Evolutionary conservation across 2,329 filamentous ascomycete species (phyloP).

Genomic region (Microdochium nivale): DNA sequence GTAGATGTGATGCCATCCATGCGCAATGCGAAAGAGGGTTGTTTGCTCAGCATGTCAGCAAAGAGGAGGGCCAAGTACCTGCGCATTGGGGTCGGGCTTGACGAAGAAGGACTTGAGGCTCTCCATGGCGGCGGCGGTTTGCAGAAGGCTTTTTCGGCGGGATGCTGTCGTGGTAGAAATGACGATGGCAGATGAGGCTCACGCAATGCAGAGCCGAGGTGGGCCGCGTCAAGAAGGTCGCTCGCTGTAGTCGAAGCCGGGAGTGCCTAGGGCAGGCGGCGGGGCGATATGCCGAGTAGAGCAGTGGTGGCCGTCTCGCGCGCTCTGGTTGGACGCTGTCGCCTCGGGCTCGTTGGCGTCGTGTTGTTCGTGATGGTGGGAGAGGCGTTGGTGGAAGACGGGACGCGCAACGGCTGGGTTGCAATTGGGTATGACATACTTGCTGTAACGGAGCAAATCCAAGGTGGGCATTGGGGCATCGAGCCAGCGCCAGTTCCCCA

Average conservation of each 20-base stretch:
- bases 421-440: background rate
- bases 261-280: too few relatives aligned
- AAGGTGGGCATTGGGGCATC: background rate
- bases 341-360: background rate
- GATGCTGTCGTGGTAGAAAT: background rate
- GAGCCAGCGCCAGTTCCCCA: background rate
- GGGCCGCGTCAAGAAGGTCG: too few relatives aligned
- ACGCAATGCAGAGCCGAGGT: too few relatives aligned
- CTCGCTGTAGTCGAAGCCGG: too few relatives aligned
- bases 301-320: background rate
- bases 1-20: too few relatives aligned
- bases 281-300: background rate
- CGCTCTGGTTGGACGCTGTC: background rate
- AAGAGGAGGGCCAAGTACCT: slow-evolving; percentile 49
- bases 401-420: background rate
- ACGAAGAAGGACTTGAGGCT: slow-evolving; percentile 77
- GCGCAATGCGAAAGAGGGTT: too few relatives aligned
- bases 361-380: slow-evolving; percentile 3
- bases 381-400: background rate
- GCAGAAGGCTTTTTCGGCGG: background rate
- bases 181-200: background rate
- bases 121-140: slow-evolving; percentile 56
- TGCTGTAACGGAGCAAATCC: background rate
- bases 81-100: slow-evolving; percentile 85
- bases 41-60: too few relatives aligned